Evolutionary conservation across 352 stramenopile genomes (phyloP), one percentile per base, ranked within the genome.

Genomic region (Phytopythium cucurbitacearum): DNA sequence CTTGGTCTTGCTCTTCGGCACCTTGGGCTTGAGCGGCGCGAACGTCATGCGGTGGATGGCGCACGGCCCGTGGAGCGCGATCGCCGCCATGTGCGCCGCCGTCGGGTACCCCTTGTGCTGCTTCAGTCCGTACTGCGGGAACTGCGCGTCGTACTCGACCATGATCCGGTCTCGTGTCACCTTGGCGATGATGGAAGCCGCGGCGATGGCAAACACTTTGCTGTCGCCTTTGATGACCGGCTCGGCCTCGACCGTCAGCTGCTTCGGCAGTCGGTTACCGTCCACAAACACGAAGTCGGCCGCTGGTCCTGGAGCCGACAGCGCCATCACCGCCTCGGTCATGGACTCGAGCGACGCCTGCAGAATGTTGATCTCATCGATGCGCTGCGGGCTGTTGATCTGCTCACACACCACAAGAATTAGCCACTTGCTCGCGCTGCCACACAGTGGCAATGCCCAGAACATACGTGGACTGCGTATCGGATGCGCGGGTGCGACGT

Each of bases 301-400:
- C 33, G 51, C 15, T 33, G 33, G 34, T 49, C 51, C 40, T 4
- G 51, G 39, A 35, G 57, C 50, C 21, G 57, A 61, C 32, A 97
- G 68, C 33, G 67, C 63, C 35, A 93, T 70, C 21, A 95, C 88
- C 4, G 88, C 89, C 59, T 95, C 85, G 47, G 69, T 69, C 97
- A 99, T 99, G 9, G 80, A 95, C 62, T 98, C 80, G 40, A 99
- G 73, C 11, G 95, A 98, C 13, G 97, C 96, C 80, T 99, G 95
- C 34, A 99, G 73, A 67, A 99, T 99, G 71, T 99, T 99, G 60
- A 99, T 97, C 76, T 98, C 85, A 71, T 99, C 97, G 72, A 99
- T 99, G 4, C 85, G 70, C 52, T 87, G 64, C 7, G 80, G 62
- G 33, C 69, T 88, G 42, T 79, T 85, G 28, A 86, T 41, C 60